phyloP scores from a whole-genome alignment of 805 yeast genomes.

The Torulaspora gathmanii region DNA sequence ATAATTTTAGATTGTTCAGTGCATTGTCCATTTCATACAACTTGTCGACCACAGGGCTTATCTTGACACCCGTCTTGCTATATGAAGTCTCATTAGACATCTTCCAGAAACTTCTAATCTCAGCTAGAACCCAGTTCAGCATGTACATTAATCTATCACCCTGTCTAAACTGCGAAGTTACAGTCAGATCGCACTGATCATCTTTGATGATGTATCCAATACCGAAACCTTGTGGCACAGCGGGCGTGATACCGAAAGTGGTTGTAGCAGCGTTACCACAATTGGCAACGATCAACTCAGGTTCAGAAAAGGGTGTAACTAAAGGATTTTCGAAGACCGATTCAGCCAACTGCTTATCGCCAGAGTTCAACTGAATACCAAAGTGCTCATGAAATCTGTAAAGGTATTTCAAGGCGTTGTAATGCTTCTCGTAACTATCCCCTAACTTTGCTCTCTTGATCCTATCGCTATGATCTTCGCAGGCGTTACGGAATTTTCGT shows the following conservation, averaged over 20 bases:
- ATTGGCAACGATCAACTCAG: constrained; percentile 55
- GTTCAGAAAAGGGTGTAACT: constrained; percentile 37
- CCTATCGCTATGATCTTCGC: constrained; percentile 47
- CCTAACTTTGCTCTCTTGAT: constrained; percentile 55
- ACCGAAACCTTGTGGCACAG: constrained; percentile 85
- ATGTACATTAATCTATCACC: constrained; percentile 75
- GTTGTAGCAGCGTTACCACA: constrained; percentile 90
- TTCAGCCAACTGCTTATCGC: constrained; percentile 37
- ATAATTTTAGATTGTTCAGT: constrained; percentile 12
- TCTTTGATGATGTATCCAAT: constrained; percentile 82
- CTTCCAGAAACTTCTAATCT: constrained; percentile 47
- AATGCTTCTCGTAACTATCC: constrained; percentile 67
- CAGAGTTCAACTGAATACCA: constrained; percentile 27
- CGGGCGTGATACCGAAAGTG: constrained; percentile 87
- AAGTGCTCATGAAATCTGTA: constrained; percentile 40
- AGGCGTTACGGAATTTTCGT: constrained; percentile 45
- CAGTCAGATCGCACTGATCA: constrained; percentile 74
- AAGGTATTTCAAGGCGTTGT: constrained; percentile 56
- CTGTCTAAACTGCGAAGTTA: constrained; percentile 83
- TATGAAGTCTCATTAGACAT: constrained; percentile 9
- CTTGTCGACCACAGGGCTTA: constrained; percentile 30
- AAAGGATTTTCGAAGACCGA: constrained; percentile 42
- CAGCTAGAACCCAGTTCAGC: constrained; percentile 60
- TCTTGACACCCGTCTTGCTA: constrained; percentile 22
- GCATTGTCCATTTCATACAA: constrained; percentile 38